Percentiles rank a stretch among this genome's conserved stretches.
phyloP scores from a whole-genome alignment of 805 yeast species.

The Candida pseudofarinosa region DNA sequence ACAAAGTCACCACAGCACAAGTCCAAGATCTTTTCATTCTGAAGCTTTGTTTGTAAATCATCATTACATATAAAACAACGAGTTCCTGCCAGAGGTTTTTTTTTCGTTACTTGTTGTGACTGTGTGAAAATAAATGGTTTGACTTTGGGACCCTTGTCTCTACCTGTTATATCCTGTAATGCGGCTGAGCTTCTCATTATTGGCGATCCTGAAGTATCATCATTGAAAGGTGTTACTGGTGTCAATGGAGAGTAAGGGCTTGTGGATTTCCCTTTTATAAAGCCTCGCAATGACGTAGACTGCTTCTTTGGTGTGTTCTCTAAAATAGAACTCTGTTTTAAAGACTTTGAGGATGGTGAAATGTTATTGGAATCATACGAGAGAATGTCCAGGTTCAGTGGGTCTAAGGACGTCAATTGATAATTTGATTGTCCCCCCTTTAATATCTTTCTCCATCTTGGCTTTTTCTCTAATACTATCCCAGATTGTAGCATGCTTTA shows the following conservation, averaged over 20 bases:
- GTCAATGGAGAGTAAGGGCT: not conserved
- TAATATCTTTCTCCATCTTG: not conserved
- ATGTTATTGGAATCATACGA: not conserved
- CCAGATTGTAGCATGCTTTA: not conserved
- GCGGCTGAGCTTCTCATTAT: conserved; percentile 1
- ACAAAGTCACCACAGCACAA: conserved; percentile 52
- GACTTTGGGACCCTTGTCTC: conserved; percentile 20
- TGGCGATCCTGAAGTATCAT: not conserved
- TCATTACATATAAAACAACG: conserved; percentile 53
- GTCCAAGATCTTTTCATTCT: conserved; percentile 43
- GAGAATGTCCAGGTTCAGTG: not conserved
- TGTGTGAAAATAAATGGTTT: conserved; percentile 19
- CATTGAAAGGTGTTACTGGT: not conserved
- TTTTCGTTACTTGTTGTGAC: conserved; percentile 10
- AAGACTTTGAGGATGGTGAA: not conserved
- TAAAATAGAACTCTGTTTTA: not conserved
- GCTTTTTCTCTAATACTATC: not conserved
- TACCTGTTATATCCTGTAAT: conserved; percentile 5
- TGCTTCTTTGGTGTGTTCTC: not conserved
- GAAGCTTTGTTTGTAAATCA: conserved; percentile 40
- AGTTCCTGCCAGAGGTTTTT: conserved; percentile 2
- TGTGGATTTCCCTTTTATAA: not conserved
- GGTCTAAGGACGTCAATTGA: not conserved
- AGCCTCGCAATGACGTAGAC: not conserved
- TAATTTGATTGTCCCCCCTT: not conserved